Conservation (phyloP, 139 green algal genomes). For the Parachlorella kessleri region DNA sequence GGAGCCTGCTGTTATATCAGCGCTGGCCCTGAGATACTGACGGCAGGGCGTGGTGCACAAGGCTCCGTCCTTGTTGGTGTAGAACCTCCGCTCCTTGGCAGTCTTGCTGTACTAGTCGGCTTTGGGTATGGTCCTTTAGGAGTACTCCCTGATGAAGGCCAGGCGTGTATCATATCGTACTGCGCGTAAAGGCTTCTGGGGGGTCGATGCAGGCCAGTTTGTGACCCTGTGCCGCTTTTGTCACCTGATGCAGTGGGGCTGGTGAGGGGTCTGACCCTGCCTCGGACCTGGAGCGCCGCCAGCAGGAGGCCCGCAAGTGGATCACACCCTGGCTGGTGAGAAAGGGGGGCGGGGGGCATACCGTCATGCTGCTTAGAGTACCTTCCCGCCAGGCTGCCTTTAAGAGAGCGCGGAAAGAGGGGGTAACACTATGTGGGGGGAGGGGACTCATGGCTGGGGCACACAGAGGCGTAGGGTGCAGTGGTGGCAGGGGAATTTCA, state of each 20-base stretch:
- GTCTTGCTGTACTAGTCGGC: not conserved
- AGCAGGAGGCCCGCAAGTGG: not conserved
- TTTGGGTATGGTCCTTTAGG: not conserved
- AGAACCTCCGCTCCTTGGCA: not conserved
- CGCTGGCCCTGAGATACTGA: too few species aligned
- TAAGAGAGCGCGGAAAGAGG: too few species aligned
- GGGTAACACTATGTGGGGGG: too few species aligned
- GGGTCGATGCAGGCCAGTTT: too few species aligned
- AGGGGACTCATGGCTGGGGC: too few species aligned
- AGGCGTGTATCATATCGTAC: too few species aligned
- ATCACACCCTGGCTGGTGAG: not conserved
- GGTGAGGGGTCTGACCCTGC: not conserved
- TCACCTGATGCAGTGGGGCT: too few species aligned
- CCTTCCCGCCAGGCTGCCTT: not conserved
- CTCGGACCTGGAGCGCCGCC: not conserved
- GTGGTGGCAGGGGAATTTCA: not conserved
- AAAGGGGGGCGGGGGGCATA: too few species aligned
- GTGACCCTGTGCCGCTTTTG: not conserved
- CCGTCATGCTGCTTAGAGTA: too few species aligned
- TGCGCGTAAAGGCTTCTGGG: too few species aligned
- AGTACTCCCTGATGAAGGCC: too few species aligned
- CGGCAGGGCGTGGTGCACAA: not conserved
- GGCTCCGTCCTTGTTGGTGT: not conserved
- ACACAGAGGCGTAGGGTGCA: not conserved
- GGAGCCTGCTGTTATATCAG: not conserved